These are phyloP conservation scores for Chlorociboria aeruginascens DNA, from an alignment of 495 filamentous ascomycete genomes.

Conservation along the genomic window DNA sequence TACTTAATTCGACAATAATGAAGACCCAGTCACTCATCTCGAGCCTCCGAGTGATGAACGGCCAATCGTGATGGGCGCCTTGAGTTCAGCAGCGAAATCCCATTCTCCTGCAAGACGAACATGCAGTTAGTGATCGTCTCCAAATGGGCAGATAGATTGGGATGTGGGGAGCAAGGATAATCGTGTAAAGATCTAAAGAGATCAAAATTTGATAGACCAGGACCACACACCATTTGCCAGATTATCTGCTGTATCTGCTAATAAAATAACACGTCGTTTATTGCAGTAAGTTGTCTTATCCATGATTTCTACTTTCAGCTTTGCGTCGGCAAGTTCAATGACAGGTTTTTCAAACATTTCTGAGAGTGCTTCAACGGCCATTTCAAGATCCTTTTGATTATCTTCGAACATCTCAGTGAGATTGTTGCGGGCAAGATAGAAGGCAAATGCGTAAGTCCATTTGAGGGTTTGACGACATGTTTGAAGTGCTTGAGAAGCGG, in stretches of 20 bases:
- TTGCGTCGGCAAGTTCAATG: conserved; percentile 55
- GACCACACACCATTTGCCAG: conserved; percentile 65
- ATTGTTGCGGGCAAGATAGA: conserved; percentile 90
- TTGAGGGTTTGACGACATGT: conserved; percentile 94
- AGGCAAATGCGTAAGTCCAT: conserved; percentile 99
- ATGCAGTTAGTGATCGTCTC: conserved; percentile 10
- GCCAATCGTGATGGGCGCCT: not conserved
- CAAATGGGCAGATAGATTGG: not conserved
- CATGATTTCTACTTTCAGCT: conserved; percentile 91
- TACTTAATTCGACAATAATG: not conserved
- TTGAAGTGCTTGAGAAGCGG: conserved; percentile 86
- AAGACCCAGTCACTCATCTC: not conserved
- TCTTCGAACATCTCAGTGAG: conserved; percentile 96
- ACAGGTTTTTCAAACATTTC: conserved; percentile 98
- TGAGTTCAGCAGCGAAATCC: conserved; percentile 24
- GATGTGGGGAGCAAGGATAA: conserved; percentile 9
- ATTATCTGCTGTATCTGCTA: conserved; percentile 86
- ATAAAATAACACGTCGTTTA: conserved; percentile 75
- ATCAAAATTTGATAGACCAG: conserved; percentile 20
- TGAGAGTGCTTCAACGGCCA: conserved; percentile 88
- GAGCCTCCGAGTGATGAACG: not conserved
- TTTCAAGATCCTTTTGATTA: conserved; percentile 94
- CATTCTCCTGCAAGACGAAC: conserved; percentile 21
- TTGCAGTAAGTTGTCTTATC: conserved; percentile 96
- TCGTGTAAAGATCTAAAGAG: conserved; percentile 13